phyloP scores from a whole-genome alignment of 257 asterid genomes.

The Capsicum baccatum region DNA sequence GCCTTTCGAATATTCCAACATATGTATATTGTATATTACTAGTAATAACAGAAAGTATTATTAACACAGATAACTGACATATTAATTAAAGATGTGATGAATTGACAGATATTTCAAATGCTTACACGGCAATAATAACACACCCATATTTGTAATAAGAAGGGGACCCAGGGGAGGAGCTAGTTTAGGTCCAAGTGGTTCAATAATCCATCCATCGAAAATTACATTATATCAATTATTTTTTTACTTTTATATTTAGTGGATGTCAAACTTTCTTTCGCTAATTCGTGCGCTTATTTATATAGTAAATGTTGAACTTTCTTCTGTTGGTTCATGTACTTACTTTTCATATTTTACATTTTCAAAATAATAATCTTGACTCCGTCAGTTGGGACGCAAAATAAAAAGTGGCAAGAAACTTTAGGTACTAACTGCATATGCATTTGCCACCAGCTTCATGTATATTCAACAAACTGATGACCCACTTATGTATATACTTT shows the following conservation, averaged over 20 bases:
- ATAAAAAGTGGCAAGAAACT: background rate
- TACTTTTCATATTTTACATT: too few relatives aligned
- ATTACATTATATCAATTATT: too few relatives aligned
- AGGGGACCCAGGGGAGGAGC: too few relatives aligned
- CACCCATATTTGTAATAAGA: background rate
- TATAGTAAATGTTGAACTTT: too few relatives aligned
- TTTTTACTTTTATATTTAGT: too few relatives aligned
- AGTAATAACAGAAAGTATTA: background rate
- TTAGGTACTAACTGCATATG: slow-evolving; percentile 14
- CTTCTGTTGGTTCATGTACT: too few relatives aligned
- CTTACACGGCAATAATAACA: background rate
- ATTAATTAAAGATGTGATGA: background rate
- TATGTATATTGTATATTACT: background rate
- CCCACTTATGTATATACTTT: background rate
- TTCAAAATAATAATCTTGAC: too few relatives aligned
- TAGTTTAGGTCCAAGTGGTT: too few relatives aligned
- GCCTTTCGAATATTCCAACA: background rate
- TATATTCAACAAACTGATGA: slow-evolving; percentile 22
- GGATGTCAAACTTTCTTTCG: too few relatives aligned
- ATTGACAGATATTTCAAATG: slow-evolving; percentile 5
- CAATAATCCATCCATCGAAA: too few relatives aligned
- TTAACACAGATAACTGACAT: background rate
- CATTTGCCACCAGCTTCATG: slow-evolving; percentile 26
- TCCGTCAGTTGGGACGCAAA: background rate
- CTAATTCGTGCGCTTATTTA: too few relatives aligned